Evolutionary conservation across 352 stramenopile genomes (phyloP).

Genomic region (Pythium utonaiense): DNA sequence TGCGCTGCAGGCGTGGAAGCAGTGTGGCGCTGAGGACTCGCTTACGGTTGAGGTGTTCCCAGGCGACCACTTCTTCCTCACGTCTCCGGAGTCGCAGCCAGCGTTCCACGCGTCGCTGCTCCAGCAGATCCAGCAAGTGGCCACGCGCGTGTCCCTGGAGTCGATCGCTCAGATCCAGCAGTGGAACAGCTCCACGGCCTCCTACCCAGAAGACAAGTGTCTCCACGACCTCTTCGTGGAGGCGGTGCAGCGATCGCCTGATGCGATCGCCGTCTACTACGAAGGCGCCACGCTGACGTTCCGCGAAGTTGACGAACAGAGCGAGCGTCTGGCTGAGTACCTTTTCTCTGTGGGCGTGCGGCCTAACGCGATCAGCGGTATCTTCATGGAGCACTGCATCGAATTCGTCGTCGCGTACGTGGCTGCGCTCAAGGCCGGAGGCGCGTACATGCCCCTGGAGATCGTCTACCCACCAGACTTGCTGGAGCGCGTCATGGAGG

Average conservation of each 20-base stretch:
- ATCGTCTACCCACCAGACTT: constrained; percentile 89
- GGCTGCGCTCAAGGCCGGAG: constrained; percentile 87
- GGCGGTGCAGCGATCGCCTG: constrained; percentile 53
- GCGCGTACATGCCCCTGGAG: constrained; percentile 89
- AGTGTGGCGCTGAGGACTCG: constrained; percentile 13
- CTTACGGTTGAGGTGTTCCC: constrained; percentile 45
- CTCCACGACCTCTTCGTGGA: constrained; percentile 82
- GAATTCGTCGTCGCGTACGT: constrained; percentile 92
- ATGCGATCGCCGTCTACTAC: constrained; percentile 71
- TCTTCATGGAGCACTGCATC: constrained; percentile 91
- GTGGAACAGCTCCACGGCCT: constrained; percentile 43
- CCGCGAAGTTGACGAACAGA: constrained; percentile 60
- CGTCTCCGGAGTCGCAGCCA: constrained; percentile 9
- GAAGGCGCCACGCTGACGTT: constrained; percentile 68
- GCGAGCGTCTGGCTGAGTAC: constrained; percentile 58
- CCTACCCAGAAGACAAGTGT: constrained; percentile 70
- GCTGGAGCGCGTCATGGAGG: constrained; percentile 84
- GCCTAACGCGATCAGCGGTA: constrained; percentile 64
- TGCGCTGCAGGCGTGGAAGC: constrained; percentile 37
- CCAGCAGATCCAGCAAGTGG: constrained; percentile 34
- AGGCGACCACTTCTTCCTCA: constrained; percentile 66
- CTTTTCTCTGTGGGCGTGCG: constrained; percentile 62
- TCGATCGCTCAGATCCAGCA: constrained; percentile 41
- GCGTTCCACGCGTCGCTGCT: constrained; percentile 34
- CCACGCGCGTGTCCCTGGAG: constrained; percentile 35